A percentile compares a stretch with the other conserved stretches of the same genome.
These are phyloP conservation scores for Polytrichum formosum DNA, from an alignment of 225 moss, liverwort and hornwort species.

Conservation along the genomic window DNA sequence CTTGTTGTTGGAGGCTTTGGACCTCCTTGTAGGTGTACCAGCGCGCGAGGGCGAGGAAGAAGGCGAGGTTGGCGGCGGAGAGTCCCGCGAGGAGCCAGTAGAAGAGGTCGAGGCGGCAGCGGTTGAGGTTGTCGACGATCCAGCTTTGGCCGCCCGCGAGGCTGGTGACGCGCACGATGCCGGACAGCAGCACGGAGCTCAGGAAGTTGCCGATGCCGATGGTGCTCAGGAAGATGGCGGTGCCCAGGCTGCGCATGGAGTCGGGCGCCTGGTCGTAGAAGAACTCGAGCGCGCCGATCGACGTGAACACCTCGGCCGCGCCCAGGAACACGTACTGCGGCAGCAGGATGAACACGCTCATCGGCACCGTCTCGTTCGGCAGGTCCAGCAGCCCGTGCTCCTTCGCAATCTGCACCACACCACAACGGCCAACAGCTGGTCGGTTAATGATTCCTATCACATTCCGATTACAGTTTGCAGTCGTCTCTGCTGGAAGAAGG, in stretches of 20 bases:
- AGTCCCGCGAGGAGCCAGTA: slow-evolving; percentile 66
- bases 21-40: slow-evolving; percentile 45
- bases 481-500: no score
- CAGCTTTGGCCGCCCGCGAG: slow-evolving; percentile 35
- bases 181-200: slow-evolving; percentile 50
- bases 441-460: not conserved
- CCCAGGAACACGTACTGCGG: slow-evolving; percentile 73
- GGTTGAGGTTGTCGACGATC: slow-evolving; percentile 71
- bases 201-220: slow-evolving; percentile 72
- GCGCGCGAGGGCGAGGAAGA: slow-evolving; percentile 33
- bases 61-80: slow-evolving; percentile 41
- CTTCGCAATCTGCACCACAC: slow-evolving; percentile 10
- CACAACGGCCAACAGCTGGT: not conserved
- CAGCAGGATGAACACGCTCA: slow-evolving; percentile 48
- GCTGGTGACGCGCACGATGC: slow-evolving; percentile 47
- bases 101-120: slow-evolving; percentile 60
- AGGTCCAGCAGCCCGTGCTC: slow-evolving; percentile 36
- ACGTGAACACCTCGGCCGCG: slow-evolving; percentile 59
- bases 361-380: slow-evolving; percentile 31
- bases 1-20: not conserved
- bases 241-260: slow-evolving; percentile 62
- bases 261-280: slow-evolving; percentile 83
- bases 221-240: slow-evolving; percentile 50
- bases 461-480: no score
- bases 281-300: slow-evolving; percentile 64